Evolutionary conservation across 2,329 filamentous ascomycete genomes (phyloP).

Genomic region (Diaporthe capsici): DNA sequence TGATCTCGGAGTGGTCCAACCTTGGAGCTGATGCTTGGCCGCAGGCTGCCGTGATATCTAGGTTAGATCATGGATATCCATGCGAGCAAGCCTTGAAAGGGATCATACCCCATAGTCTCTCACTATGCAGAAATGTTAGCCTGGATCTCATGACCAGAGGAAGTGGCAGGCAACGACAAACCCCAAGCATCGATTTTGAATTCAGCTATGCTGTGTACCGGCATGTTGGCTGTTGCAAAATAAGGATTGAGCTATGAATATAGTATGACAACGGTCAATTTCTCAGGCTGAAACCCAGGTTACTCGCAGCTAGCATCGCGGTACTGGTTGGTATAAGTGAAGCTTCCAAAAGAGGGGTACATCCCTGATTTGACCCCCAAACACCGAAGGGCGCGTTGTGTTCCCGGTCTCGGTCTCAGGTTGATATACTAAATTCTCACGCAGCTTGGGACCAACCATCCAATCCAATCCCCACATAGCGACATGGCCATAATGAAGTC

Average conservation of each 20-base stretch:
- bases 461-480: not conserved
- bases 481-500: no score
- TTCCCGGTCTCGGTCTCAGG: slow-evolving; percentile 10
- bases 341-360: slow-evolving; percentile 8
- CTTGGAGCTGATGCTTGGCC: slow-evolving; percentile 13
- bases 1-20: not conserved
- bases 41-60: not conserved
- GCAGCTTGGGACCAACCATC: not conserved
- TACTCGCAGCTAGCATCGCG: not conserved
- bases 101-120: slow-evolving; percentile 17
- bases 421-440: not conserved
- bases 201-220: not conserved
- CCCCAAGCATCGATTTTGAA: slow-evolving; percentile 28
- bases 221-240: not conserved
- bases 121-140: not conserved
- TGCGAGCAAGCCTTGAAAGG: no score
- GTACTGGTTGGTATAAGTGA: not conserved
- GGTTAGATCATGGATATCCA: not conserved
- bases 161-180: not conserved
- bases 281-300: not conserved
- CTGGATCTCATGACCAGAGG: not conserved
- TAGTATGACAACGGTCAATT: not conserved
- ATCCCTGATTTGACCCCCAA: not conserved
- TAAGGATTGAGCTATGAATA: not conserved
- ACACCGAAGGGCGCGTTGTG: slow-evolving; percentile 12